Percentiles rank a stretch among this genome's conserved stretches.
phyloP scores from a whole-genome alignment of 2,329 filamentous ascomycete genomes.

The Aspergillus sp. region DNA sequence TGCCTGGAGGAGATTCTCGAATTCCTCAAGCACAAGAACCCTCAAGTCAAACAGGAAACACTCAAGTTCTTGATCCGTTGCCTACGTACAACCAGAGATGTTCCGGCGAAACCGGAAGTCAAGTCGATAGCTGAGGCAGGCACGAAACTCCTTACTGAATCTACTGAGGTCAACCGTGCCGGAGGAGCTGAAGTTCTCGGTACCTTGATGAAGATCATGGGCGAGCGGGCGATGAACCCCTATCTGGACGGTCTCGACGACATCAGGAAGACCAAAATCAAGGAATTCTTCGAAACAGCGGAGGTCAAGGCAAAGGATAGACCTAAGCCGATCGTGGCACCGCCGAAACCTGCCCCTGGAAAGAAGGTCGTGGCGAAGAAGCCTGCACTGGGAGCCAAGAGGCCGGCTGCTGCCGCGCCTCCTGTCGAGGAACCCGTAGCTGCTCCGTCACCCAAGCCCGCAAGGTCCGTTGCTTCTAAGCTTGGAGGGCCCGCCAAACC shows the following conservation, averaged over 20 bases:
- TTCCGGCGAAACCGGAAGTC: constrained; percentile 81
- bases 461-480: constrained; percentile 48
- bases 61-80: constrained; percentile 91
- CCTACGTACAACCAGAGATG: constrained; percentile 77
- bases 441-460: constrained; percentile 48
- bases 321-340: constrained; percentile 71
- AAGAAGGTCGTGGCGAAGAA: constrained; percentile 60
- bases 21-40: constrained; percentile 90
- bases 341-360: constrained; percentile 59
- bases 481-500: constrained; percentile 46
- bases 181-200: constrained; percentile 90
- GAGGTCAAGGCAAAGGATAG: constrained; percentile 90
- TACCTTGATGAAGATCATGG: constrained; percentile 97
- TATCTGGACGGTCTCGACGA: constrained; percentile 92
- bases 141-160: constrained; percentile 89
- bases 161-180: constrained; percentile 78
- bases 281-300: constrained; percentile 81
- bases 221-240: constrained; percentile 91
- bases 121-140: constrained; percentile 81
- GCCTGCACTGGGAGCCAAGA: constrained; percentile 50
- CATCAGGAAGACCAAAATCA: constrained; percentile 92
- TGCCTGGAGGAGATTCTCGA: constrained; percentile 88
- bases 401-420: constrained; percentile 50
- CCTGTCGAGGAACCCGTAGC: constrained; percentile 58
- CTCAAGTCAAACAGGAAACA: constrained; percentile 93